These are phyloP conservation scores for Thermoascus crustaceus DNA, from an alignment of 2,329 filamentous ascomycete genomes.

Conservation along the genomic window DNA sequence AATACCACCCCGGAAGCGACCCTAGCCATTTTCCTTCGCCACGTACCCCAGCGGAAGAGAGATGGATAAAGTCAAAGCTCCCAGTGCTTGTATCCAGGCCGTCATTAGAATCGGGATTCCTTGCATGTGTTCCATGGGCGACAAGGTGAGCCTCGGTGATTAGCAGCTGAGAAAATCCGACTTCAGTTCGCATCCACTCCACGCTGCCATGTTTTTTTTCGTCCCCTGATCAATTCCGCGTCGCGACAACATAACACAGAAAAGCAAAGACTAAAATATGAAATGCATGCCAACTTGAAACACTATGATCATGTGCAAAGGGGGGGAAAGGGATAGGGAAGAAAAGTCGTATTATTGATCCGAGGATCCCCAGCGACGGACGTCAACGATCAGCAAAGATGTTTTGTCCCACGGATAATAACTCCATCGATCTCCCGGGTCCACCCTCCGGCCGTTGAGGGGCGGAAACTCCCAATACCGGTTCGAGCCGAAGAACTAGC, in stretches of 20 bases:
- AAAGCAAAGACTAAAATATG: background rate
- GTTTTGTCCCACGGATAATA: constrained; percentile 4
- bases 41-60: constrained; percentile 17
- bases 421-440: constrained; percentile 6
- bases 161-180: background rate
- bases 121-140: too few species aligned
- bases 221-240: background rate
- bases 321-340: background rate
- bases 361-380: constrained; percentile 1
- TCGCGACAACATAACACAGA: background rate
- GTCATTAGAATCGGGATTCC: too few species aligned
- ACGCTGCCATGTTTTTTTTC: background rate
- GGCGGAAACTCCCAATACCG: constrained; percentile 7
- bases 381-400: background rate
- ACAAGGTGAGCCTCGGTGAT: too few species aligned
- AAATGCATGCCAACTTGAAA: constrained; percentile 2
- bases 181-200: constrained; percentile 1
- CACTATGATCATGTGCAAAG: background rate
- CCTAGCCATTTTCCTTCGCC: constrained; percentile 39
- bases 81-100: too few species aligned
- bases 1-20: constrained; percentile 41
- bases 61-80: too few species aligned
- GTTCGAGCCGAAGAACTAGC: constrained; percentile 9
- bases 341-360: background rate
- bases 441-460: constrained; percentile 7